Percentiles rank a stretch among this genome's conserved stretches.
phyloP scores from a whole-genome alignment of 768 basidiomycete genomes.

The Suillus occidentalis region DNA sequence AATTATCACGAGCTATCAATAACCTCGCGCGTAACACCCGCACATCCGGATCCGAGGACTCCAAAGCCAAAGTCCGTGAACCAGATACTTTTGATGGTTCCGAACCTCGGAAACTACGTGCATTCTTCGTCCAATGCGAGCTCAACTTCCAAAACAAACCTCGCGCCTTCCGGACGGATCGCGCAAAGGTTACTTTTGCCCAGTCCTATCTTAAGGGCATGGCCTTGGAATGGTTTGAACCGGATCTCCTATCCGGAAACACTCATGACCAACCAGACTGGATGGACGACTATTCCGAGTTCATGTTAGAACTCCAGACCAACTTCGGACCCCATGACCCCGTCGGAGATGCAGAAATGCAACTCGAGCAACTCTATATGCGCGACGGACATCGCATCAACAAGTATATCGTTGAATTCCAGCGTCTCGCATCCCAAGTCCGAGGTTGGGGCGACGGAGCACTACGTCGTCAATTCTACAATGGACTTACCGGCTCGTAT shows the following conservation, averaged over 20 bases:
- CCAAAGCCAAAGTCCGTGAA: background rate
- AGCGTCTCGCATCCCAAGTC: too few relatives aligned
- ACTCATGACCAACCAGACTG: too few relatives aligned
- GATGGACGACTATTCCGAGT: background rate
- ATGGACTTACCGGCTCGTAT: too few relatives aligned
- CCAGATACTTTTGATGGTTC: background rate
- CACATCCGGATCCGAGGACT: background rate
- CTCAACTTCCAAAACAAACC: background rate
- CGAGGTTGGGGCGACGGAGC: too few relatives aligned
- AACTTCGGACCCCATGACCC: too few relatives aligned
- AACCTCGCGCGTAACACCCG: background rate
- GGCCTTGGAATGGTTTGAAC: background rate
- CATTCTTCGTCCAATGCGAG: background rate
- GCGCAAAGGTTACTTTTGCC: background rate
- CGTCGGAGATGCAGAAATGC: too few relatives aligned
- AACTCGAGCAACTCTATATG: too few relatives aligned
- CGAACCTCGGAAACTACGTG: background rate
- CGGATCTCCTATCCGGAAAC: background rate
- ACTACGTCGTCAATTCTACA: too few relatives aligned
- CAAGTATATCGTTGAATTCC: too few relatives aligned
- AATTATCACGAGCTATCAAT: background rate
- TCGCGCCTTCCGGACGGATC: background rate
- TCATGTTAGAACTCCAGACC: too few relatives aligned
- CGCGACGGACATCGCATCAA: too few relatives aligned
- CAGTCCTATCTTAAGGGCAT: background rate